Evolutionary conservation across 495 filamentous ascomycete species (phyloP), one percentile per base, ranked within the genome.

Genomic region (Cudoniella acicularis): DNA sequence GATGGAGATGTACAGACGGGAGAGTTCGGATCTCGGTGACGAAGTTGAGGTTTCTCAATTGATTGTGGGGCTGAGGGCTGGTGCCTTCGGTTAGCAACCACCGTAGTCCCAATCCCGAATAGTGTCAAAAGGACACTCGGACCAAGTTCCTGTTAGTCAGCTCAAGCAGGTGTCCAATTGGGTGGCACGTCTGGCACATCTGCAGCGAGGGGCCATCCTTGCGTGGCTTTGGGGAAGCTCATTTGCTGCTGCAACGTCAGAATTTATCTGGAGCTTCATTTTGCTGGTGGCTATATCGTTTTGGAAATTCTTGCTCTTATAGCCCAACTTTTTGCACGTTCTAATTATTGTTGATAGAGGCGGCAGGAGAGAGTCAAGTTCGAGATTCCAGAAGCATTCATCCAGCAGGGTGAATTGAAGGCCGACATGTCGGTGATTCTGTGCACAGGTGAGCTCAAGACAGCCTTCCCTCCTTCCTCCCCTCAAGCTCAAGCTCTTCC

Each of bases 391-490:
- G n/a, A n/a, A n/a, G n/a, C n/a, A 41, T 41, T 41, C 36, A 41
- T 41, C n/a, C 36, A 41, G 9, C 36, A 41, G 9, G n/a, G 36
- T 41, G n/a, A 41, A 41, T 41, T 9, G n/a, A 41, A 41, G n/a
- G 36, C 16, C 46, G 49, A 24, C 22, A 63, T 63, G 61, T 59
- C 55, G 36, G 62, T 65, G 11, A 65, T 65, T 49, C 41, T 65
- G n/a, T 65, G 62, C 50, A 65, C 62, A 17, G 62, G 62, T 61
- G 51, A 58, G 62, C 54, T 22, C 36, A 43, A 18, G 41, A n/a
- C 30, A 22, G 27, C 24, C 24, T 22, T n/a, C n/a, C n/a, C 42
- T 2, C 45, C 16, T 3, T 25, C 11, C 21, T 51, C n/a, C 24
- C 11, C 25, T 26, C 25, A 24, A 2, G 26, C 18, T 3, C 30